Evolutionary conservation across 257 asterid species (phyloP).

Genomic region (Salvia miltiorrhiza): DNA sequence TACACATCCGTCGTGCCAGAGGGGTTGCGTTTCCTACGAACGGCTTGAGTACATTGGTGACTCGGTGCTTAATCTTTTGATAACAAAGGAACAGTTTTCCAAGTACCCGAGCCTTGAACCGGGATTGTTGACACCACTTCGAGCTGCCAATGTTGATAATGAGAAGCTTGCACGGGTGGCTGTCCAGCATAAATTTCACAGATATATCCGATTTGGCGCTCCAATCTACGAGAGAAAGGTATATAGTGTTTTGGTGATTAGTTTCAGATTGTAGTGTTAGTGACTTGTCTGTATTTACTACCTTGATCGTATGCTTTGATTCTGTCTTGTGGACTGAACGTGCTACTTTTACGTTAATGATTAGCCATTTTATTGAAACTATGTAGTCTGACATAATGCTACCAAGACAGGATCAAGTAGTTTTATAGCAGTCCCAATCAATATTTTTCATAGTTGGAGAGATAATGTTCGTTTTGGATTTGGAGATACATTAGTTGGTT

Average conservation of each 20-base stretch:
- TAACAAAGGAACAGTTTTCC: conserved; percentile 59
- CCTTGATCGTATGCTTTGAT: not conserved
- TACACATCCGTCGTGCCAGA: conserved; percentile 58
- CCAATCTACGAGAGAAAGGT: conserved; percentile 49
- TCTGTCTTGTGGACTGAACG: not conserved
- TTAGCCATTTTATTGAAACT: not conserved
- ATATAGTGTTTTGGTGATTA: conserved; percentile 10
- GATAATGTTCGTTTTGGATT: not conserved
- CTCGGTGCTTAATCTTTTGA: conserved; percentile 63
- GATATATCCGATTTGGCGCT: conserved; percentile 49
- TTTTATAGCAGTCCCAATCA: too few species aligned
- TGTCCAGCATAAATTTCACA: conserved; percentile 57
- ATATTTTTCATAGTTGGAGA: not conserved
- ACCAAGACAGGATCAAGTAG: not conserved
- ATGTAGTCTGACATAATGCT: not conserved
- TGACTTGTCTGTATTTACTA: not conserved
- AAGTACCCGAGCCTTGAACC: conserved; percentile 68
- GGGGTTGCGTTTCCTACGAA: conserved; percentile 55
- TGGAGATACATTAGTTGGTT: not conserved
- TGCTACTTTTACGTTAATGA: not conserved
- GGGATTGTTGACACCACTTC: conserved; percentile 68
- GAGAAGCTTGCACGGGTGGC: conserved; percentile 93
- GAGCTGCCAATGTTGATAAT: conserved; percentile 90
- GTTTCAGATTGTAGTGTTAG: conserved; percentile 3
- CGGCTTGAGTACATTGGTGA: conserved; percentile 81